Evolutionary conservation across 2,329 filamentous ascomycete species (phyloP).

Genomic region (Falciphora oryzae): DNA sequence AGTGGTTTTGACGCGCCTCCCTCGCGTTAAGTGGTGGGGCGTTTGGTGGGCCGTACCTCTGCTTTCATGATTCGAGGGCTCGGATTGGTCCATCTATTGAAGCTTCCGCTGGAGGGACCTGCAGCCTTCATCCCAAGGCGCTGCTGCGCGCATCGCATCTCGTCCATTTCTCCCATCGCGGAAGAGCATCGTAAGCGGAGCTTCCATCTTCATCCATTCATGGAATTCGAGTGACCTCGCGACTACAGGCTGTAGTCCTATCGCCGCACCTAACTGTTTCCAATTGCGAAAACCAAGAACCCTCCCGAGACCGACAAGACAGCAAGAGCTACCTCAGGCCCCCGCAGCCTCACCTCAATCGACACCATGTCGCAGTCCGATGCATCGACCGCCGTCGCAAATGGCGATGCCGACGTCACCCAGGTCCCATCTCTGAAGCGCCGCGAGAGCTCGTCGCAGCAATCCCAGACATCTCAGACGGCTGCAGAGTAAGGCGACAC

Average conservation of each 20-base stretch:
- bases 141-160: background rate
- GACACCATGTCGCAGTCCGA: conserved; percentile 9
- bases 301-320: too few species aligned
- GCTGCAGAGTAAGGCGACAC: conserved; percentile 54
- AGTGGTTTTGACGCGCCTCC: background rate
- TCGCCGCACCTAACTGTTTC: too few species aligned
- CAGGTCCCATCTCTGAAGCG: conserved; percentile 29
- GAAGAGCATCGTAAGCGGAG: background rate
- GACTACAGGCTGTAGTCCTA: too few species aligned
- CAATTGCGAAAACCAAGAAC: too few species aligned
- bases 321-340: background rate
- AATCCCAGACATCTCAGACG: conserved; percentile 63
- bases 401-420: conserved; percentile 40
- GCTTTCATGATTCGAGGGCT: conserved; percentile 4
- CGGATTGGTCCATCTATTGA: background rate
- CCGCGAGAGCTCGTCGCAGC: conserved; percentile 55
- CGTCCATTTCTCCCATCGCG: too few species aligned
- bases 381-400: conserved; percentile 12
- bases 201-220: background rate
- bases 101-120: background rate
- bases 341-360: background rate
- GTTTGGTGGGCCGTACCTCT: conserved; percentile 4
- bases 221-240: too few species aligned
- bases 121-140: too few species aligned
- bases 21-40: background rate